phyloP scores from a whole-genome alignment of 2,329 filamentous ascomycete genomes.

The Elsinoe australis region DNA sequence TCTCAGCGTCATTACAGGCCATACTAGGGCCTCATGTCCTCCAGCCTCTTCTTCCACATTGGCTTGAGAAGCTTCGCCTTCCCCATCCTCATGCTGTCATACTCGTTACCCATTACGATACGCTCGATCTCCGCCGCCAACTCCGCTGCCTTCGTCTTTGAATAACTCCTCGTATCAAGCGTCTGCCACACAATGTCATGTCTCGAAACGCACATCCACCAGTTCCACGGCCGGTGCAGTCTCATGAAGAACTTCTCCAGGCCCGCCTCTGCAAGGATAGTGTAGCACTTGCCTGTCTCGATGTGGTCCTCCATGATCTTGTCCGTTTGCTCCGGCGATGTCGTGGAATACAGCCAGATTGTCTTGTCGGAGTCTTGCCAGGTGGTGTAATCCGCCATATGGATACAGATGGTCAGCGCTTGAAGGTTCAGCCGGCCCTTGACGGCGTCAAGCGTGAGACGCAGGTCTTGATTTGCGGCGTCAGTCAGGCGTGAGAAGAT shows the following conservation, averaged over 20 bases:
- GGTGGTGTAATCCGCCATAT: constrained; percentile 4
- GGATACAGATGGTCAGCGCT: neutral
- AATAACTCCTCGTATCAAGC: neutral
- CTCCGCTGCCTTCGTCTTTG: neutral
- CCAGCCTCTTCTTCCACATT: neutral
- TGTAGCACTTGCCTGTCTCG: neutral
- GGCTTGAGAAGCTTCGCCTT: neutral
- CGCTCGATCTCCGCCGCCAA: neutral
- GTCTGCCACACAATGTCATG: neutral
- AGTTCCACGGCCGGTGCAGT: constrained; percentile 6
- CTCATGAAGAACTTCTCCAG: neutral
- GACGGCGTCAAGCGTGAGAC: neutral
- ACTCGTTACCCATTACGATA: neutral
- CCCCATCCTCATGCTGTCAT: neutral
- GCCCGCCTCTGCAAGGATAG: neutral
- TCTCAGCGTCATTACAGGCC: too few relatives aligned
- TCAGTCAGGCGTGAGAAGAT: neutral
- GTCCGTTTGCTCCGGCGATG: neutral
- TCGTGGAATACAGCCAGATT: neutral
- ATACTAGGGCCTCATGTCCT: neutral
- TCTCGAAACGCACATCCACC: neutral
- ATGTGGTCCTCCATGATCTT: neutral
- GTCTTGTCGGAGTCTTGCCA: neutral
- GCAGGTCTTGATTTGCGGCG: neutral
- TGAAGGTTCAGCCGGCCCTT: neutral